Evolutionary conservation across 2,329 filamentous ascomycete genomes (phyloP).

Genomic region (Aspergillus sp.): DNA sequence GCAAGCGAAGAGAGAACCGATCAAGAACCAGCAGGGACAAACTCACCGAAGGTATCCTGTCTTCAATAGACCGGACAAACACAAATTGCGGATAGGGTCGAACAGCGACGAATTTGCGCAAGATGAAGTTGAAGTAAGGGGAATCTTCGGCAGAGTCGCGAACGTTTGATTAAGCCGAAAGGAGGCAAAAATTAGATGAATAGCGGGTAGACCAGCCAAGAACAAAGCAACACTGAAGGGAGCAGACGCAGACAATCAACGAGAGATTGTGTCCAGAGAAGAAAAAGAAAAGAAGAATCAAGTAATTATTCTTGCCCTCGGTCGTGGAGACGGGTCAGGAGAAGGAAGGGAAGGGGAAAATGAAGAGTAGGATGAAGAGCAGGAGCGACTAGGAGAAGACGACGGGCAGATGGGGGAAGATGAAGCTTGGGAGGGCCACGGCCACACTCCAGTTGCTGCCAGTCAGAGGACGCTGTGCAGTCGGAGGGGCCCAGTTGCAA

Average conservation of each 20-base stretch:
- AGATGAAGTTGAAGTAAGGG: slow-evolving; percentile 17
- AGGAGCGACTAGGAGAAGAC: neutral
- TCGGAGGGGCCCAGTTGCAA: neutral
- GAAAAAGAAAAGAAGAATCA: slow-evolving; percentile 8
- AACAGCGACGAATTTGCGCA: slow-evolving; percentile 12
- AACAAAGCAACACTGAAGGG: slow-evolving; percentile 13
- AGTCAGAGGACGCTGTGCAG: neutral
- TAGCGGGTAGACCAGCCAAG: neutral
- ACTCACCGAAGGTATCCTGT: slow-evolving; percentile 12
- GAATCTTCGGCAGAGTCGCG: slow-evolving; percentile 19
- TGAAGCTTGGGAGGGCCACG: slow-evolving; percentile 1
- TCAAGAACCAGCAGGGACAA: neutral
- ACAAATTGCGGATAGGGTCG: slow-evolving; percentile 7
- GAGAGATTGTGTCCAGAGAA: slow-evolving; percentile 4
- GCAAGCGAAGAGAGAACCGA: neutral
- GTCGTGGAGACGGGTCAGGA: slow-evolving; percentile 2
- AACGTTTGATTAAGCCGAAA: slow-evolving; percentile 19
- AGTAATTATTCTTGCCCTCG: slow-evolving; percentile 10
- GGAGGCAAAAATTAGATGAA: slow-evolving; percentile 20
- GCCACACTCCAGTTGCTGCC: neutral
- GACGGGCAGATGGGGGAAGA: neutral
- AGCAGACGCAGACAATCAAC: slow-evolving; percentile 2
- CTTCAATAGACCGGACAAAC: neutral
- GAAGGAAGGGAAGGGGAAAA: slow-evolving; percentile 10
- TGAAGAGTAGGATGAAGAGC: neutral